These are phyloP conservation scores for Fusarium coffeatum DNA, from an alignment of 2,329 filamentous ascomycete genomes.

Conservation along the genomic window DNA sequence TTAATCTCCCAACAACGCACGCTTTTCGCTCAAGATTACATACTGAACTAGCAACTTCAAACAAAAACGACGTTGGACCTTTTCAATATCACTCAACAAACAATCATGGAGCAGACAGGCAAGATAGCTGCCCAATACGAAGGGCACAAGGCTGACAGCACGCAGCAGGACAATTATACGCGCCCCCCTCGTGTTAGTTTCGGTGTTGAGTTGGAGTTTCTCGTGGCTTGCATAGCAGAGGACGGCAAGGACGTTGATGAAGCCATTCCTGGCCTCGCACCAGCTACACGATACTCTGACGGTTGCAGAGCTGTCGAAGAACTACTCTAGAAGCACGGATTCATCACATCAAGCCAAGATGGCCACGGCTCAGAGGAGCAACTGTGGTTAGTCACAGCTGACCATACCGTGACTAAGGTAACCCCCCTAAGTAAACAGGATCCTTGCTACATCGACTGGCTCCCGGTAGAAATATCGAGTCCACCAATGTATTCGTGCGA, in stretches of 20 bases:
- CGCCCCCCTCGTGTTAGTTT: conserved; percentile 36
- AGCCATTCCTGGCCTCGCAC: conserved; percentile 13
- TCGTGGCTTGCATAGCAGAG: conserved; percentile 6
- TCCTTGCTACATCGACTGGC: conserved; percentile 33
- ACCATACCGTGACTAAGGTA: conserved; percentile 10
- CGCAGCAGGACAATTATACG: conserved; percentile 18
- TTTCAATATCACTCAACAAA: background rate
- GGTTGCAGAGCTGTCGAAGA: background rate
- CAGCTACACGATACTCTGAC: background rate
- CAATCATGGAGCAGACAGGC: background rate
- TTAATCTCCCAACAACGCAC: background rate
- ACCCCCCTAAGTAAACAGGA: background rate
- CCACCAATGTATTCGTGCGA: conserved; percentile 50
- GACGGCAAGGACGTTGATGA: background rate
- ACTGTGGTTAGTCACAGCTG: conserved; percentile 20
- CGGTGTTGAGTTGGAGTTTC: conserved; percentile 39
- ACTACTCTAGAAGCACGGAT: conserved; percentile 6
- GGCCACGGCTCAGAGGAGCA: background rate
- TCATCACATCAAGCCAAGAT: background rate
- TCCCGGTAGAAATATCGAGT: conserved; percentile 49
- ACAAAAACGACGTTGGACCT: background rate
- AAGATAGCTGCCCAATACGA: background rate
- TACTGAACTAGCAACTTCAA: background rate
- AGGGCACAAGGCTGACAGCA: background rate
- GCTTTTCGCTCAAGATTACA: background rate